A percentile compares a stretch with the other conserved stretches of the same genome.
These are phyloP conservation scores for Claviceps sp. DNA, from an alignment of 2,329 filamentous ascomycete species.

Conservation along the genomic window DNA sequence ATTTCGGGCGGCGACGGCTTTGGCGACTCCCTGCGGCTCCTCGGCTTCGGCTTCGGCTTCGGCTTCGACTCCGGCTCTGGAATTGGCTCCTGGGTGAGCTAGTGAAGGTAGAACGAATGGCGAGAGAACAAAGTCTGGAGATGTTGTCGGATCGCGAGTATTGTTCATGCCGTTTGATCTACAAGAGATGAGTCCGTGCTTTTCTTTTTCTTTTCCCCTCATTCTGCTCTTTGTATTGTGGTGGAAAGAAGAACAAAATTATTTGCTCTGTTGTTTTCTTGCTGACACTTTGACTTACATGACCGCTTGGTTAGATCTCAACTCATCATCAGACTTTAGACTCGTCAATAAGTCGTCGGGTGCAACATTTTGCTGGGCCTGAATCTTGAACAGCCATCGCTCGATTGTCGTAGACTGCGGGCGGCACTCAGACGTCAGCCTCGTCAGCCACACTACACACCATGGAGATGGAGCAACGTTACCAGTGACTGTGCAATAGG, in stretches of 20 bases:
- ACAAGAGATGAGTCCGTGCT: not conserved
- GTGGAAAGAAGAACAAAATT: no score
- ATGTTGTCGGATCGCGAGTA: slow-evolving; percentile 3
- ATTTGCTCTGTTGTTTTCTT: not conserved
- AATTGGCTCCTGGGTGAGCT: slow-evolving; percentile 8
- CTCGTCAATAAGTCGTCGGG: slow-evolving; percentile 10
- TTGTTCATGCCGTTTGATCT: slow-evolving; percentile 9
- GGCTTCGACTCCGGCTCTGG: slow-evolving; percentile 1
- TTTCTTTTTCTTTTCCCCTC: not conserved
- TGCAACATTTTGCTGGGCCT: slow-evolving; percentile 19
- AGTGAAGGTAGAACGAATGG: slow-evolving; percentile 13
- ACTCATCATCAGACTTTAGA: slow-evolving; percentile 11
- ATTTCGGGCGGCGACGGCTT: no score
- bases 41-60: slow-evolving; percentile 4
- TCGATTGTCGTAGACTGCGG: slow-evolving; percentile 24
- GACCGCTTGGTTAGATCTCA: slow-evolving; percentile 11
- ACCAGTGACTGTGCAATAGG: slow-evolving; percentile 27
- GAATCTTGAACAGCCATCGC: slow-evolving; percentile 25
- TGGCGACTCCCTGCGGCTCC: no score
- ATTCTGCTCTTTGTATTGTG: no score
- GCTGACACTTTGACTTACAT: slow-evolving; percentile 6
- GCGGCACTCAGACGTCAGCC: not conserved
- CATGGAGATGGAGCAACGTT: slow-evolving; percentile 6
- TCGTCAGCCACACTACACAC: not conserved
- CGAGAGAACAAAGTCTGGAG: slow-evolving; percentile 10